Conservation (phyloP, 305 asterid genomes). For the Salvia sclarea region DNA sequence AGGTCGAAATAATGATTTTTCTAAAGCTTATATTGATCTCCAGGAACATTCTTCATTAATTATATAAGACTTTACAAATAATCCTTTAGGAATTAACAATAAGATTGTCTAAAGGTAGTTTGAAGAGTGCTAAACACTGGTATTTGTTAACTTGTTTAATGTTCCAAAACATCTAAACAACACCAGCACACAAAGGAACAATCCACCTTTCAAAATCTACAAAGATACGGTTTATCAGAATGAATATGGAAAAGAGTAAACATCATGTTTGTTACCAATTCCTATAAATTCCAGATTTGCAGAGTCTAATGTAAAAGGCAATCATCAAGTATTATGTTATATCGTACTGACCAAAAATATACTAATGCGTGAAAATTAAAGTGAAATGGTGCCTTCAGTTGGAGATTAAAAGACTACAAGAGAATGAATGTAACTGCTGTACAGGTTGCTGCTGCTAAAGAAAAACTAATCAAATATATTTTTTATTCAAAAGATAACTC, state of each 20-base stretch:
- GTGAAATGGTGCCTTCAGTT: slow-evolving; percentile 21
- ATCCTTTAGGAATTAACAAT: slow-evolving; percentile 7
- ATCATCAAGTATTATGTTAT: neutral
- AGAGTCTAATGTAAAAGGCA: slow-evolving; percentile 1
- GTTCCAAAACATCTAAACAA: slow-evolving; percentile 17
- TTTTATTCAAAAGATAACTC: slow-evolving; percentile 5
- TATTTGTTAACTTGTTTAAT: slow-evolving; percentile 15
- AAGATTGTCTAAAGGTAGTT: slow-evolving; percentile 8
- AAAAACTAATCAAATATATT: neutral
- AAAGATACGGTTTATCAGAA: neutral
- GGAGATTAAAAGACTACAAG: slow-evolving; percentile 19
- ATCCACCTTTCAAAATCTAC: slow-evolving; percentile 1
- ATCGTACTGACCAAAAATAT: neutral
- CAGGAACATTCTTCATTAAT: slow-evolving; percentile 15
- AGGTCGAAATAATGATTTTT: slow-evolving; percentile 5
- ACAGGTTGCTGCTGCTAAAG: slow-evolving; percentile 15
- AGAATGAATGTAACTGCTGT: neutral
- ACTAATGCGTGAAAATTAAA: neutral
- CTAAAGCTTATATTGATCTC: slow-evolving; percentile 1
- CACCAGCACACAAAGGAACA: slow-evolving; percentile 10
- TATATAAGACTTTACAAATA: slow-evolving; percentile 4
- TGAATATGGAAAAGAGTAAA: neutral
- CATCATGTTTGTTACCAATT: neutral
- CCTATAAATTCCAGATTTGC: neutral
- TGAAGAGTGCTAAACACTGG: slow-evolving; percentile 13